Evolutionary conservation across 768 basidiomycete genomes (phyloP), one percentile per base, ranked within the genome.

Genomic region (Bullera alba): DNA sequence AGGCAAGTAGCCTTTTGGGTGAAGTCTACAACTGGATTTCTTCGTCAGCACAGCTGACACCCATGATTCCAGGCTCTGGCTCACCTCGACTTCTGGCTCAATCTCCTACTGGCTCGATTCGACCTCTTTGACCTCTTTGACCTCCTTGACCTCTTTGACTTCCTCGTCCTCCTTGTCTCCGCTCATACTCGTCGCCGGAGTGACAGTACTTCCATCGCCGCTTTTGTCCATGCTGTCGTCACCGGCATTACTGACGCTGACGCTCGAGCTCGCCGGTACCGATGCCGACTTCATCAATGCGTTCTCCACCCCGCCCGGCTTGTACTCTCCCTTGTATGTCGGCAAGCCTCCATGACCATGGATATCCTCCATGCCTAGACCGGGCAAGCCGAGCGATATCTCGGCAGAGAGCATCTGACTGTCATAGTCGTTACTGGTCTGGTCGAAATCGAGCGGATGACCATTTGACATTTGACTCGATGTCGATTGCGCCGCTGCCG

Each of bases 271-370:
- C 46, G 48, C 26, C 10, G 56, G 21, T 26, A 29, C 22, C 29
- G 39, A 46, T 26, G 21, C 22, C 29, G 39, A 46, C 44, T 64
- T 67, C 62, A 67, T 64, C 35, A 67, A 46, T 4, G 63, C 62
- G 27, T 55, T 50, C 35, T 67, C 56, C 6, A 67, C 62, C 14
- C 53, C 63, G 17, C 34, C 57, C 10, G 51, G 32, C 10, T 17
- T 46, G 26, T n/a, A 5, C 48, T 8, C 14, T 16, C 17, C 23
- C 26, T 55, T 41, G 45, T 21, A 26, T 14, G 19, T 19, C 10
- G 38, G 21, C 42, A 21, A 26, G 7, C 23, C 10, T 6, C 25
- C 22, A 10, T 10, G n/a, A 34, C 32, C 32, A 34, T 10, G 32
- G 10, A 34, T 34, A 5, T 6, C 42, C 6, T 43, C 42, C 8